Conservation (phyloP, 306 rosid genomes). For the Senna tora region DNA sequence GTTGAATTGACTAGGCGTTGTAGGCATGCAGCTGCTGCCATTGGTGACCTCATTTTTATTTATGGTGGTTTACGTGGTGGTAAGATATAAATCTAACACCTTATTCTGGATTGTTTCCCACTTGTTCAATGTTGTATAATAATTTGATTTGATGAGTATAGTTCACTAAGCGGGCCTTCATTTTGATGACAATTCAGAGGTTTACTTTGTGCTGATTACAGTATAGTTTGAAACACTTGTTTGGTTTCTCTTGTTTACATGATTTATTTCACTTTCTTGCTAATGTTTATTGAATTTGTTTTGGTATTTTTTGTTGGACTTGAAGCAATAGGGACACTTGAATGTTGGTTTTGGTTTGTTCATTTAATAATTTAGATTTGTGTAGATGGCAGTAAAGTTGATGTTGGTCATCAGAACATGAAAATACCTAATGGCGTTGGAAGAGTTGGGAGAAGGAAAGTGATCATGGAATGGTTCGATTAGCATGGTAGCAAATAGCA, state of each 20-base stretch:
- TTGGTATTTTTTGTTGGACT: neutral
- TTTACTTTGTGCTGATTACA: slow-evolving; percentile 19
- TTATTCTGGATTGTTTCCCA: slow-evolving; percentile 25
- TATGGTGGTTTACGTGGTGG: slow-evolving; percentile 99
- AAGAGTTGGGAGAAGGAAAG: slow-evolving; percentile 15
- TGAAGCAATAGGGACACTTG: slow-evolving; percentile 2
- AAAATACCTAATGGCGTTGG: neutral
- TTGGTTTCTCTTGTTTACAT: slow-evolving; percentile 29
- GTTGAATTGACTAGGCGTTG: slow-evolving; percentile 98
- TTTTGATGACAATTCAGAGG: slow-evolving; percentile 18
- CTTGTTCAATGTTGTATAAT: slow-evolving; percentile 25
- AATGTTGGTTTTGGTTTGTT: slow-evolving; percentile 17
- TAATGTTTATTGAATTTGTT: slow-evolving; percentile 14
- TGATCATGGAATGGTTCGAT: slow-evolving; percentile 11
- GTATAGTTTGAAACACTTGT: slow-evolving; percentile 23
- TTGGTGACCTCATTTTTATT: slow-evolving; percentile 94
- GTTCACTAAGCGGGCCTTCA: slow-evolving; percentile 1
- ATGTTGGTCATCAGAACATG: neutral
- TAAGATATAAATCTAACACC: slow-evolving; percentile 44
- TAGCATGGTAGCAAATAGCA: slow-evolving; percentile 13
- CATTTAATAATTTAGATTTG: slow-evolving; percentile 23
- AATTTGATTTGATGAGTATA: slow-evolving; percentile 29
- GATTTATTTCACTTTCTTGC: neutral
- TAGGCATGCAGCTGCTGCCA: slow-evolving; percentile 98
- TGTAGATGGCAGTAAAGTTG: neutral